phyloP scores from a whole-genome alignment of 2,329 filamentous ascomycete species.

The Aspergillus piperis region DNA sequence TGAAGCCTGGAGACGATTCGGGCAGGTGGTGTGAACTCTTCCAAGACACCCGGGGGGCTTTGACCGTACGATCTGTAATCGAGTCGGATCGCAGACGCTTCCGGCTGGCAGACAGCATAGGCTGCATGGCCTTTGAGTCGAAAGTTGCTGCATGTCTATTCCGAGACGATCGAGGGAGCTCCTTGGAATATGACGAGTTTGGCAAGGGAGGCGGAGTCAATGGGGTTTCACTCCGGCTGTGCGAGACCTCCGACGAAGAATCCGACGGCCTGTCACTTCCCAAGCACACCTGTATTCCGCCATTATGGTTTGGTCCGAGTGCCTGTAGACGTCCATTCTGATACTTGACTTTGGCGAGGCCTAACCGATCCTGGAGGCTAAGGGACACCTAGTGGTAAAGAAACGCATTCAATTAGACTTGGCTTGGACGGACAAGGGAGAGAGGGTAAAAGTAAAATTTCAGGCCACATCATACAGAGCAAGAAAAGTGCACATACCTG shows the following conservation, averaged over 20 bases:
- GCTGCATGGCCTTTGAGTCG: conserved; percentile 45
- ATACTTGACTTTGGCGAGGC: conserved; percentile 95
- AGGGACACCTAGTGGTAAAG: conserved; percentile 73
- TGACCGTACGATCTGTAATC: conserved; percentile 56
- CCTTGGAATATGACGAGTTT: conserved; percentile 80
- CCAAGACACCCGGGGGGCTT: conserved; percentile 67
- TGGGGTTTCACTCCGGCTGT: conserved; percentile 50
- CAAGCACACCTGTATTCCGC: conserved; percentile 65
- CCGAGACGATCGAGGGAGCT: conserved; percentile 61
- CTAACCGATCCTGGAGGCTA: conserved; percentile 88
- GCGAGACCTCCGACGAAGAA: conserved; percentile 81
- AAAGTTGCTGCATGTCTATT: conserved; percentile 49
- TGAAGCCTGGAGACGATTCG: conserved; percentile 84
- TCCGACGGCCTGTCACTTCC: conserved; percentile 77
- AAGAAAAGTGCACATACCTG: conserved; percentile 33
- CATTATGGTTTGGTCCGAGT: conserved; percentile 71
- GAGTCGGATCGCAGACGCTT: conserved; percentile 73
- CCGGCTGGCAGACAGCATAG: conserved; percentile 53
- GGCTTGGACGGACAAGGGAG: neutral
- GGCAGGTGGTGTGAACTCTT: conserved; percentile 74
- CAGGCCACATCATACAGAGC: neutral
- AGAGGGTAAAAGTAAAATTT: neutral
- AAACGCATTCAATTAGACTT: conserved; percentile 24
- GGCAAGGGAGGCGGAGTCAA: conserved; percentile 85
- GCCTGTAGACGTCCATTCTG: conserved; percentile 94